Percentiles rank a stretch among this genome's conserved stretches.
These are phyloP conservation scores for Pseudophaeomoniella oleicola DNA, from an alignment of 2,329 filamentous ascomycete genomes.

Conservation along the genomic window DNA sequence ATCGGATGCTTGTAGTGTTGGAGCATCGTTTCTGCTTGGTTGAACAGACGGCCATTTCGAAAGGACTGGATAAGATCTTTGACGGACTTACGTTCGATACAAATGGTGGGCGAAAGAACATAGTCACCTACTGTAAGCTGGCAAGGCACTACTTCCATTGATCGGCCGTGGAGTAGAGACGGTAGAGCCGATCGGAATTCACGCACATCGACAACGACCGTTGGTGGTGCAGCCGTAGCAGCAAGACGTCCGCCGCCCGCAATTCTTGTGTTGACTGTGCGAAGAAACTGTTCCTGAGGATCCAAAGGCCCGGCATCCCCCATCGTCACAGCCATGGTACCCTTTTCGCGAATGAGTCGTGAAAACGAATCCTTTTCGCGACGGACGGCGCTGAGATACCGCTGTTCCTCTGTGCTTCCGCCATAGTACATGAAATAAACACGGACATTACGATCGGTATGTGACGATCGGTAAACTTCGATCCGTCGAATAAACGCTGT, in stretches of 20 bases:
- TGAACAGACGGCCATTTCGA: constrained; percentile 79
- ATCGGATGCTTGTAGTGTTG: constrained; percentile 80
- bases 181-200: constrained; percentile 91
- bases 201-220: constrained; percentile 87
- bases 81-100: constrained; percentile 87
- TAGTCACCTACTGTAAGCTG: constrained; percentile 97
- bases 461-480: constrained; percentile 90
- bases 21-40: constrained; percentile 87
- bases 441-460: constrained; percentile 66
- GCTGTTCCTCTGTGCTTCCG: constrained; percentile 87
- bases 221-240: constrained; percentile 74
- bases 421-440: constrained; percentile 97
- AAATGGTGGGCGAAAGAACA: constrained; percentile 78
- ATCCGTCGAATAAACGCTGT: constrained; percentile 85
- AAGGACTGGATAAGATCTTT: constrained; percentile 85
- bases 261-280: constrained; percentile 92
- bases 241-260: constrained; percentile 76
- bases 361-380: constrained; percentile 95
- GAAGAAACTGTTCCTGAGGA: constrained; percentile 79
- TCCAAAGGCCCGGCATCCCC: constrained; percentile 60
- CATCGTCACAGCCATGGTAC: constrained; percentile 80
- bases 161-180: constrained; percentile 76
- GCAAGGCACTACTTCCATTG: constrained; percentile 79
- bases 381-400: constrained; percentile 78
- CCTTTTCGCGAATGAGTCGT: constrained; percentile 83